A percentile compares a stretch with the other conserved stretches of the same genome.
phyloP scores from a whole-genome alignment of 305 asterid species.

The Solanum hybrid region DNA sequence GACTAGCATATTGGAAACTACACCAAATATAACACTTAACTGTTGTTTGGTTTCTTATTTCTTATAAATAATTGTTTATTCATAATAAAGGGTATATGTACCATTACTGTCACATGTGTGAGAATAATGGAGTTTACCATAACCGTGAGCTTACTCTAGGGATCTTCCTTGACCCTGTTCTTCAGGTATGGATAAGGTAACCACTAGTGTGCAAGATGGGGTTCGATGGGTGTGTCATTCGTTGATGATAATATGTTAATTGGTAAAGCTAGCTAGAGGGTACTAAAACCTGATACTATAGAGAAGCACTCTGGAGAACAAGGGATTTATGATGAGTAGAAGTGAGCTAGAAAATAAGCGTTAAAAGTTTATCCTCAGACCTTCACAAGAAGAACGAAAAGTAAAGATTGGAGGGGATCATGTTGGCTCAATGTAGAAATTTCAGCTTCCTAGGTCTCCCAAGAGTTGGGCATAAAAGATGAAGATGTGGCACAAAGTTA shows the following conservation, averaged over 20 bases:
- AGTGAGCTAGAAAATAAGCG: background rate
- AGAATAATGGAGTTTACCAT: background rate
- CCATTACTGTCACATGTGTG: background rate
- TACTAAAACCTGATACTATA: background rate
- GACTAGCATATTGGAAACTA: background rate
- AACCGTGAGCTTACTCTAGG: background rate
- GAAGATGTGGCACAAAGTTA: background rate
- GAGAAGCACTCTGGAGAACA: background rate
- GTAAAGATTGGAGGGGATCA: background rate
- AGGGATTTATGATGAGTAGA: background rate
- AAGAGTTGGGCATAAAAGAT: background rate
- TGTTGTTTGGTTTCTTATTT: background rate
- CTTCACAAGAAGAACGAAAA: background rate
- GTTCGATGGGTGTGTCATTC: background rate
- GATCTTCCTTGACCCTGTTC: background rate
- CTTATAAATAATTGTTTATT: background rate
- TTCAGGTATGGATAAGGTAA: background rate
- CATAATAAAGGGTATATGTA: background rate
- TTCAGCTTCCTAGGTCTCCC: background rate
- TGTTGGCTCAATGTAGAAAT: background rate
- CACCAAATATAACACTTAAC: background rate
- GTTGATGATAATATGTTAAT: background rate
- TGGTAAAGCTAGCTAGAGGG: background rate
- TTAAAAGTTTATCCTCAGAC: background rate
- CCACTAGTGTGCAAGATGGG: background rate